Conservation (phyloP, 257 asterid species). For the Rehmannia glutinosa region DNA sequence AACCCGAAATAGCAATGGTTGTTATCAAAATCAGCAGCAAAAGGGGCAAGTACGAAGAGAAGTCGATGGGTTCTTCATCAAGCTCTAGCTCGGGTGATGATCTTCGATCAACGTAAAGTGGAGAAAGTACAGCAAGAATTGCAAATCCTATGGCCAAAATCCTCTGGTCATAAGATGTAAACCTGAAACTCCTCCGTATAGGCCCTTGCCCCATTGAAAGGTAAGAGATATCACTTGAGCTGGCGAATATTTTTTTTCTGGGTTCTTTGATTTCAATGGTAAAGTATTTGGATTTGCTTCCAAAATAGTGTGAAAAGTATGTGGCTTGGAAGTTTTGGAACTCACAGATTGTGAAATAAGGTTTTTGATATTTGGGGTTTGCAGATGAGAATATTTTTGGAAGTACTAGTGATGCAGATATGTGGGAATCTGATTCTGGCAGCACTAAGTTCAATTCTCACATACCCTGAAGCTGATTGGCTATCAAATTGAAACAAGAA, state of each 20-base stretch:
- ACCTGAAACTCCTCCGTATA: slow-evolving; percentile 26
- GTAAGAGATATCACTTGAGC: neutral
- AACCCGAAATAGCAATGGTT: slow-evolving; percentile 35
- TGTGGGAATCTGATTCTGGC: slow-evolving; percentile 48
- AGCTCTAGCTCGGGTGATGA: slow-evolving; percentile 29
- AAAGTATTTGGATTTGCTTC: neutral
- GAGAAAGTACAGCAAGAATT: slow-evolving; percentile 46
- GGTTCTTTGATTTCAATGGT: neutral
- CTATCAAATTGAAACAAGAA: neutral
- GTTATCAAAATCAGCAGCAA: slow-evolving; percentile 33
- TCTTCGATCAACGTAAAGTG: slow-evolving; percentile 44
- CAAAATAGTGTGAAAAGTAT: too few species aligned
- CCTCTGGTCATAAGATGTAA: slow-evolving; percentile 39
- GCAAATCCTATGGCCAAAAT: slow-evolving; percentile 44
- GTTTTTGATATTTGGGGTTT: slow-evolving; percentile 6
- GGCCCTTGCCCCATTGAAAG: slow-evolving; percentile 33
- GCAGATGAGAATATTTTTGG: slow-evolving; percentile 22
- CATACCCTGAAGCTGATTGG: neutral
- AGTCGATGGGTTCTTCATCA: slow-evolving; percentile 32
- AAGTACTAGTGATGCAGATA: slow-evolving; percentile 25
- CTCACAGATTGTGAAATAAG: neutral
- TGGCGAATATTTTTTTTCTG: neutral
- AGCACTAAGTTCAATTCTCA: slow-evolving; percentile 22
- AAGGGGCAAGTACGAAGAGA: slow-evolving; percentile 32
- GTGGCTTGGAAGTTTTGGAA: neutral